Conservation (phyloP, 2,329 filamentous ascomycete genomes). For the Aspergillus vadensis region DNA sequence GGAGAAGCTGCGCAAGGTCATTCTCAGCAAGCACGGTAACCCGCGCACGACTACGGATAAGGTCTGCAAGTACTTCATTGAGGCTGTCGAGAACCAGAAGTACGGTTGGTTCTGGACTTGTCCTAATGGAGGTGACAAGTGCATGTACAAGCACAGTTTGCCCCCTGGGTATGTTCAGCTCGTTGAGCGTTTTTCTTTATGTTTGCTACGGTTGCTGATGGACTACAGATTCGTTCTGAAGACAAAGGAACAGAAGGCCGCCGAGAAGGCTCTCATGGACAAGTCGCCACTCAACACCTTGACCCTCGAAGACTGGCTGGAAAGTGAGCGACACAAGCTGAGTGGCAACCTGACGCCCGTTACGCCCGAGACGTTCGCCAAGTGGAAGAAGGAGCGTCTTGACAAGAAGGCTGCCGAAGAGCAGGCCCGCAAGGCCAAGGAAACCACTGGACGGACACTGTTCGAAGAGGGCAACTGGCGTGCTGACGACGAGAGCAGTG, state of each 20-base stretch:
- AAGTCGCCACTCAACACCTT: slow-evolving; percentile 93
- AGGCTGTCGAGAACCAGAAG: slow-evolving; percentile 96
- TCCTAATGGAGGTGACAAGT: slow-evolving; percentile 94
- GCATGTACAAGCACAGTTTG: slow-evolving; percentile 96
- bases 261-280: slow-evolving; percentile 93
- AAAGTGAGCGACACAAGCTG: slow-evolving; percentile 93
- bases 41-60: slow-evolving; percentile 94
- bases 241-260: slow-evolving; percentile 93
- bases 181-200: slow-evolving; percentile 5
- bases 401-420: slow-evolving; percentile 96
- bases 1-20: slow-evolving; percentile 86
- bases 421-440: slow-evolving; percentile 85
- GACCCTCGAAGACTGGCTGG: slow-evolving; percentile 95
- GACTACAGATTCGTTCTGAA: slow-evolving; percentile 81
- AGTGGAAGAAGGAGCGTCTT: slow-evolving; percentile 94
- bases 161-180: slow-evolving; percentile 76
- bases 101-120: slow-evolving; percentile 99
- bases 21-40: slow-evolving; percentile 95
- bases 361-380: slow-evolving; percentile 86
- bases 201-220: slow-evolving; percentile 19
- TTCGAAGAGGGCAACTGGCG: slow-evolving; percentile 97
- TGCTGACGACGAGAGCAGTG: slow-evolving; percentile 63
- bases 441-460: slow-evolving; percentile 89
- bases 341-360: slow-evolving; percentile 90
- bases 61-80: slow-evolving; percentile 98